phyloP scores from a whole-genome alignment of 371 early-diverging fungal genomes.

The Mortierella sp. region DNA sequence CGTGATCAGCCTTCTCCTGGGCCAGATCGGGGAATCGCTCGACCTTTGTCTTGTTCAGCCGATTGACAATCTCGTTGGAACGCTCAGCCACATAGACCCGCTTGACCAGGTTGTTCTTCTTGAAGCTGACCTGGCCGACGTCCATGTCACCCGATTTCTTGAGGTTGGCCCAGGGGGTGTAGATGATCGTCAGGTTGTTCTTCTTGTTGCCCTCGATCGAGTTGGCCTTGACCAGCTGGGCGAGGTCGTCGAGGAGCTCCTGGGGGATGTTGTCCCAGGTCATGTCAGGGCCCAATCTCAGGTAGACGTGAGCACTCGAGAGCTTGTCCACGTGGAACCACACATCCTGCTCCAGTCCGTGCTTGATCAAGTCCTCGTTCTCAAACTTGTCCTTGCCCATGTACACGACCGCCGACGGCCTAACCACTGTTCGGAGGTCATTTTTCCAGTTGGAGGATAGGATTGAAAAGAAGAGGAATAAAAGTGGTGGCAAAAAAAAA shows the following conservation, averaged over 20 bases:
- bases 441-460: not conserved
- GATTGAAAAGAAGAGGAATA: not conserved
- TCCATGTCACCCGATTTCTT: conserved; percentile 95
- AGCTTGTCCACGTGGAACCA: conserved; percentile 99
- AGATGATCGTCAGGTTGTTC: conserved; percentile 85
- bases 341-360: conserved; percentile 94
- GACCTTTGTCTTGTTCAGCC: conserved; percentile 93
- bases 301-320: conserved; percentile 97
- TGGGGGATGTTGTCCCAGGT: conserved; percentile 87
- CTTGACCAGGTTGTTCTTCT: conserved; percentile 82
- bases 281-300: conserved; percentile 80
- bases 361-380: conserved; percentile 96
- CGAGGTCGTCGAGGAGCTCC: conserved; percentile 84
- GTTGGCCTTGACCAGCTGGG: conserved; percentile 97
- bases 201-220: conserved; percentile 85
- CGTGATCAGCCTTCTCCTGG: conserved; percentile 76
- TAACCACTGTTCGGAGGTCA: conserved; percentile 62
- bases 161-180: conserved; percentile 96
- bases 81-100: conserved; percentile 84
- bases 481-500: conserved; percentile 1
- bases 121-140: conserved; percentile 95
- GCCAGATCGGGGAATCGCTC: conserved; percentile 84
- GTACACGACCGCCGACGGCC: conserved; percentile 88
- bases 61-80: conserved; percentile 88
- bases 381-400: conserved; percentile 99